Evolutionary conservation across 345 rosid genomes (phyloP).

Genomic region (Kernera saxatilis): DNA sequence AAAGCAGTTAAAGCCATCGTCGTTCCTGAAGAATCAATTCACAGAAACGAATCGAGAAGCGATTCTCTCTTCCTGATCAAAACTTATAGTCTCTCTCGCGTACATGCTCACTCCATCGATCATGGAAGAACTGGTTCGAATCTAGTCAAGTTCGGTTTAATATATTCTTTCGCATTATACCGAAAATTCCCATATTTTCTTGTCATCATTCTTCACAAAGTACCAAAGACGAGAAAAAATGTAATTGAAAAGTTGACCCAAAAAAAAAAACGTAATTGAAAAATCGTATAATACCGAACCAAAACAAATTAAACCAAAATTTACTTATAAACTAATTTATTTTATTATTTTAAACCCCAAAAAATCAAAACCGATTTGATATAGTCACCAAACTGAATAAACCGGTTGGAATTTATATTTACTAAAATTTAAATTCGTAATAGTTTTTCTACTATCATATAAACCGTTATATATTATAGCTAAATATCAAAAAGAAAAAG

Average conservation of each 20-base stretch:
- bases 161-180: not conserved
- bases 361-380: not conserved
- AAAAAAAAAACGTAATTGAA: not conserved
- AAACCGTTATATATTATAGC: too few species aligned
- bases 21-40: not conserved
- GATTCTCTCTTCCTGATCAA: not conserved
- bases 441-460: too few species aligned
- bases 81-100: not conserved
- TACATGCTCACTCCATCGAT: not conserved
- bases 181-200: not conserved
- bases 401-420: not conserved
- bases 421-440: too few species aligned
- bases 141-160: not conserved
- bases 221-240: not conserved
- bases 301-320: not conserved
- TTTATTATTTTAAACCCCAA: not conserved
- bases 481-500: too few species aligned
- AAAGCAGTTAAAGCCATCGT: slow-evolving; percentile 23
- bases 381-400: not conserved
- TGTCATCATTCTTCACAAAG: not conserved
- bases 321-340: not conserved
- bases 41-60: slow-evolving; percentile 11
- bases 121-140: slow-evolving; percentile 6
- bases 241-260: not conserved
- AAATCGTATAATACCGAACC: not conserved